These are phyloP conservation scores for Silene conica DNA, from an alignment of 148 eudicot genomes.

Conservation along the genomic window DNA sequence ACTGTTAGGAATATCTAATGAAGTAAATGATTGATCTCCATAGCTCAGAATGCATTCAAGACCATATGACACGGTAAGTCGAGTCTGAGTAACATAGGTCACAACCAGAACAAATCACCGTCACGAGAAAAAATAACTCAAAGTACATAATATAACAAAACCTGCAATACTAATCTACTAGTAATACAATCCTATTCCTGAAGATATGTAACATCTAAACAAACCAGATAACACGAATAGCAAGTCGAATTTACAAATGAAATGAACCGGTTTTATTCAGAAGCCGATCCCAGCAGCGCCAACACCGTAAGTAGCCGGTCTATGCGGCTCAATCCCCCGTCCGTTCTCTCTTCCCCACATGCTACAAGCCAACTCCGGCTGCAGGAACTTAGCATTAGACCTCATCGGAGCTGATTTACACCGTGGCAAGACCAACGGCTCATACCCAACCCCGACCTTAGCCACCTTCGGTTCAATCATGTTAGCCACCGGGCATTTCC, in stretches of 20 bases:
- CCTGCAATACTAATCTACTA: conserved; percentile 8
- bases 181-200: neutral
- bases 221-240: neutral
- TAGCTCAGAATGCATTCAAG: conserved; percentile 1
- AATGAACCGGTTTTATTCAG: conserved; percentile 24
- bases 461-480: conserved; percentile 60
- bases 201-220: conserved; percentile 14
- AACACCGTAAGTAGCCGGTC: conserved; percentile 49
- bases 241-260: conserved; percentile 19
- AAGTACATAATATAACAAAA: neutral
- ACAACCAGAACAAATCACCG: neutral
- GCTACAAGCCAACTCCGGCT: conserved; percentile 54
- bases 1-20: conserved; percentile 10
- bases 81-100: neutral
- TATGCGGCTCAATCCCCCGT: conserved; percentile 66
- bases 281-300: conserved; percentile 70
- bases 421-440: conserved; percentile 77
- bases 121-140: neutral
- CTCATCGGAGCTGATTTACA: conserved; percentile 96
- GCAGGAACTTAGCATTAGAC: conserved; percentile 61
- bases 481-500: conserved; percentile 50
- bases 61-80: neutral
- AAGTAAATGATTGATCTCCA: neutral
- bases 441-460: conserved; percentile 57
- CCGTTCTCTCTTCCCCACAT: conserved; percentile 44